These are phyloP conservation scores for Fusarium graminum DNA, from an alignment of 2,329 filamentous ascomycete genomes.

Conservation along the genomic window DNA sequence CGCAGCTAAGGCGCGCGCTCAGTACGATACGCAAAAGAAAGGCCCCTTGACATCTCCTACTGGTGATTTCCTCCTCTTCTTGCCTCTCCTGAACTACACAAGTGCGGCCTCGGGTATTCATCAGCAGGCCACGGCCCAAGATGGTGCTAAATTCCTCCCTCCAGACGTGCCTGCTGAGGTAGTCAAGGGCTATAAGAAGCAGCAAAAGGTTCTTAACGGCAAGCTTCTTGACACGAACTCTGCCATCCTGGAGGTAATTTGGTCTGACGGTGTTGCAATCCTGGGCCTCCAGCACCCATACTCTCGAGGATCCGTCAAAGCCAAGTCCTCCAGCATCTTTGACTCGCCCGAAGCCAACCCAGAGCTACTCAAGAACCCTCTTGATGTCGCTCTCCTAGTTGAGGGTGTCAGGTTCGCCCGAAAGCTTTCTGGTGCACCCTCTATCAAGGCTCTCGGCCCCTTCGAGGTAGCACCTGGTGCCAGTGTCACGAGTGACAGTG, in stretches of 20 bases:
- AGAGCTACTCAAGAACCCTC: slow-evolving; percentile 37
- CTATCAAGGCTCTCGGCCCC: slow-evolving; percentile 18
- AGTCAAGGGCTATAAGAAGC: slow-evolving; percentile 30
- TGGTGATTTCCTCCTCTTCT: slow-evolving; percentile 34
- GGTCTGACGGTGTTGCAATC: slow-evolving; percentile 32
- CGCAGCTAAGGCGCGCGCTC: slow-evolving; percentile 24
- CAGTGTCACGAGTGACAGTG: slow-evolving; percentile 27
- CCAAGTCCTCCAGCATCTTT: slow-evolving; percentile 33
- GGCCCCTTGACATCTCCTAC: slow-evolving; percentile 33
- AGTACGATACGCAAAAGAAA: slow-evolving; percentile 24
- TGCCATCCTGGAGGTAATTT: slow-evolving; percentile 37
- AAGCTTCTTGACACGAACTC: slow-evolving; percentile 27
- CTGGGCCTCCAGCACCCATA: slow-evolving; percentile 43
- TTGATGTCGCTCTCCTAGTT: slow-evolving; percentile 20
- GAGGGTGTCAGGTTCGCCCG: slow-evolving; percentile 38
- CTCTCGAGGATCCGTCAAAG: slow-evolving; percentile 41
- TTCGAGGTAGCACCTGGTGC: slow-evolving; percentile 32
- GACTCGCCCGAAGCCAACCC: slow-evolving; percentile 36
- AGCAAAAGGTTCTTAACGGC: slow-evolving; percentile 34
- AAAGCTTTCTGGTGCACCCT: slow-evolving; percentile 11
- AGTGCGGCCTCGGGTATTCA: slow-evolving; percentile 17
- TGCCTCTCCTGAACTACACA: slow-evolving; percentile 35
- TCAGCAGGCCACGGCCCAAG: slow-evolving; percentile 17
- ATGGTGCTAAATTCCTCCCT: slow-evolving; percentile 25
- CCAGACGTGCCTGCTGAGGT: slow-evolving; percentile 29